Conservation (phyloP, 129 eudicot genomes). For the Glebionis coronaria region DNA sequence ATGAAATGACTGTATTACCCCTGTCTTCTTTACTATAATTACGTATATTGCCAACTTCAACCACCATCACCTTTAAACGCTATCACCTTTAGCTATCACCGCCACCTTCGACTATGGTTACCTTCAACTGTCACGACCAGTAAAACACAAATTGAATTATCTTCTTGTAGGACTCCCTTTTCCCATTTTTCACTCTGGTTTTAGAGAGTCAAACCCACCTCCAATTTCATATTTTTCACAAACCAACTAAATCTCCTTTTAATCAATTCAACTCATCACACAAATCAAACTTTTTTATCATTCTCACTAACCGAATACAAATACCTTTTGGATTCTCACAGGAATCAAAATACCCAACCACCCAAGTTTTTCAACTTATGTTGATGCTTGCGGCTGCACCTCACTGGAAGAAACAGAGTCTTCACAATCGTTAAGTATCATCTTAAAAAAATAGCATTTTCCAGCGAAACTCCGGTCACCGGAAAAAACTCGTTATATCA, state of each 20-base stretch:
- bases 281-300: not conserved
- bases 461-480: slow-evolving; percentile 17
- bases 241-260: slow-evolving; percentile 4
- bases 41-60: no score
- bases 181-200: slow-evolving; percentile 21
- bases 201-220: slow-evolving; percentile 32
- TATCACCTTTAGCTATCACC: no score
- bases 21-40: no score
- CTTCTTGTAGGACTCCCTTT: slow-evolving; percentile 17
- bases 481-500: slow-evolving; percentile 44
- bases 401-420: slow-evolving; percentile 14
- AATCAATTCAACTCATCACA: not conserved
- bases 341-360: slow-evolving; percentile 59
- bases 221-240: slow-evolving; percentile 19
- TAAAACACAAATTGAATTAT: slow-evolving; percentile 2
- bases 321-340: slow-evolving; percentile 29
- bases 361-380: slow-evolving; percentile 22
- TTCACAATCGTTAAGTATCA: slow-evolving; percentile 45
- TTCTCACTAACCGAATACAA: slow-evolving; percentile 17
- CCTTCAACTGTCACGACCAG: no score
- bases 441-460: slow-evolving; percentile 42
- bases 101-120: no score
- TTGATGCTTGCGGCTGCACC: slow-evolving; percentile 45
- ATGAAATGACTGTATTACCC: no score
- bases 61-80: no score